Evolutionary conservation across 768 basidiomycete species (phyloP).

Genomic region (Psilocybe cubensis): DNA sequence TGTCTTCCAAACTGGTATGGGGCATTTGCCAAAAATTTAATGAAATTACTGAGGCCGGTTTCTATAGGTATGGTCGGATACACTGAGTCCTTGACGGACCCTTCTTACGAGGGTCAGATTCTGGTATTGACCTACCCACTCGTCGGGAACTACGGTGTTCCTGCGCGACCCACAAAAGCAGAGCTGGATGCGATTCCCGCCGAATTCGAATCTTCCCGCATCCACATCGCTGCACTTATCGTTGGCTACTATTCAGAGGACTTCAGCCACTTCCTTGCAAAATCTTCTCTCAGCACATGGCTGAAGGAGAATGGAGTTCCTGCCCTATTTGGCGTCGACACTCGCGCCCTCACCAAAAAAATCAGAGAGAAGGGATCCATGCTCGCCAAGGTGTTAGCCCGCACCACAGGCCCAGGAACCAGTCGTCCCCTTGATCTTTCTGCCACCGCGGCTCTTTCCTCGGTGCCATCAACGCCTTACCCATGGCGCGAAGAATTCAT

Average conservation of each 20-base stretch:
- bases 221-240: constrained; percentile 90
- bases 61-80: constrained; percentile 98
- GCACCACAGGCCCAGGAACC: constrained; percentile 49
- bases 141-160: constrained; percentile 97
- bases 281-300: constrained; percentile 88
- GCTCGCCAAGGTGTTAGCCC: constrained; percentile 82
- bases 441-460: constrained; percentile 36
- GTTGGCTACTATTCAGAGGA: constrained; percentile 94
- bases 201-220: constrained; percentile 93
- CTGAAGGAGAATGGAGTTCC: constrained; percentile 94
- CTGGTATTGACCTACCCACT: constrained; percentile 97
- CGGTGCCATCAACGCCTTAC: constrained; percentile 54
- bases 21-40: not conserved
- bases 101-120: constrained; percentile 98
- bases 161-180: constrained; percentile 55
- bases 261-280: constrained; percentile 93
- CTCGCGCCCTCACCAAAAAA: constrained; percentile 94
- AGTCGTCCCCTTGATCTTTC: constrained; percentile 37
- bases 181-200: constrained; percentile 59
- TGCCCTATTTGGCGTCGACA: constrained; percentile 95
- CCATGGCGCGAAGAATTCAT: constrained; percentile 86
- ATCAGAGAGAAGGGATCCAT: constrained; percentile 94
- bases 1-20: constrained; percentile 97
- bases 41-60: constrained; percentile 15
- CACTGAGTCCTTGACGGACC: constrained; percentile 96